Base-by-base conservation (phyloP, 495 filamentous ascomycete genomes). In the Penicillium crystallinum region DNA sequence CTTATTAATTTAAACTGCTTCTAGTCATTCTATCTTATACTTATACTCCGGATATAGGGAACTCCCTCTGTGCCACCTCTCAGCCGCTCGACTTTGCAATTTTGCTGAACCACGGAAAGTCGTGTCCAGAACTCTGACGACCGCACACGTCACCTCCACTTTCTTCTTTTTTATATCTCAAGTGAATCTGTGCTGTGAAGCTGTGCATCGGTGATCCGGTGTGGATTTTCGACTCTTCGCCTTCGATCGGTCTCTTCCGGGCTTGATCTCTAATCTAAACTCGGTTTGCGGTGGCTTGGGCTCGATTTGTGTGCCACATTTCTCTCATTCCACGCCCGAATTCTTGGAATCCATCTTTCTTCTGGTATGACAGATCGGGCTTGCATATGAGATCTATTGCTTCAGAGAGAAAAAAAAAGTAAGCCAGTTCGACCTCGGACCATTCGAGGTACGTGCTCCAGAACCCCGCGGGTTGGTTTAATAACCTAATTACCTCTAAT, bases 61-160 rank as follows among this genome's bases (percentile, higher is more conserved):
- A 29, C 8, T 29, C 25, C 4, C 25, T 8, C 8, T 29, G 25
- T 29, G 25, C 25, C 25, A 29, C 25, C 25, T 29, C 8, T 4
- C 8, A 29, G 8, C 25, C 25, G 25, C 25, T 29, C 25, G 25
- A 4, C 25, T 4, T 29, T 29, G 4, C 25, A n/a, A n/a, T 8
- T 37, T 18, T 7, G 3, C 14, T 38, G 30, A 45, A 49, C 57
- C 54, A 49, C 54, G 56, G 56, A 36, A 19, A 29, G 6, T 37
- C 12, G 15, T 27, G 41, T 23, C 46, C 43, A 56, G 53, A 56
- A 7, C 36, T 55, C 52, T 55, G 46, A 56, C 52, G 52, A 42
- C 55, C 27, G 41, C 49, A 61, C 58, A 64, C 61, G 61, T 64
- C 61, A 64, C 61, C 58, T 35, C 34, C 23, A 30, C 22, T 43